Evolutionary conservation across 2,329 filamentous ascomycete species (phyloP).

Genomic region (Penicillium sp.): DNA sequence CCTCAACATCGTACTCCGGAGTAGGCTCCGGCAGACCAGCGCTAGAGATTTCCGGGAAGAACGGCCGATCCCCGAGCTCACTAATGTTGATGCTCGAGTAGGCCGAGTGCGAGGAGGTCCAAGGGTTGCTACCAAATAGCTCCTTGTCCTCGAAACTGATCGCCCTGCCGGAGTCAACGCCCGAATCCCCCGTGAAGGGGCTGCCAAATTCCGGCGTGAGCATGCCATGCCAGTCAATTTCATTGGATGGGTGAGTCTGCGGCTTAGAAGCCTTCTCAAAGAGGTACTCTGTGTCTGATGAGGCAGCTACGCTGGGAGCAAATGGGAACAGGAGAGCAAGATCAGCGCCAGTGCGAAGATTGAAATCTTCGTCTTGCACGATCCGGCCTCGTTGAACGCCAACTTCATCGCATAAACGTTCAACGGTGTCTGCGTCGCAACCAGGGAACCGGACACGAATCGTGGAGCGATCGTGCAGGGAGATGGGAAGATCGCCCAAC

Average conservation of each 20-base stretch:
- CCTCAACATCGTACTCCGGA: slow-evolving; percentile 64
- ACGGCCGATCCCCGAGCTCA: slow-evolving; percentile 47
- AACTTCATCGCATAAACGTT: slow-evolving; percentile 81
- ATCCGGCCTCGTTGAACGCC: slow-evolving; percentile 80
- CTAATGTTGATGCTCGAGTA: slow-evolving; percentile 62
- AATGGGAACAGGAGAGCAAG: slow-evolving; percentile 85
- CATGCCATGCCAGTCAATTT: slow-evolving; percentile 61
- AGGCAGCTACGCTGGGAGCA: slow-evolving; percentile 62
- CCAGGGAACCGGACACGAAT: slow-evolving; percentile 88
- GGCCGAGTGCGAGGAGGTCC: slow-evolving; percentile 55
- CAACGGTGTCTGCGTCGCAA: slow-evolving; percentile 79
- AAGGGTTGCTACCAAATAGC: slow-evolving; percentile 54
- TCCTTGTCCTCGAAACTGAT: slow-evolving; percentile 46
- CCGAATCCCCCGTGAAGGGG: slow-evolving; percentile 28
- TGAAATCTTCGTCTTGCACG: slow-evolving; percentile 76
- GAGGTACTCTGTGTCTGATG: slow-evolving; percentile 48
- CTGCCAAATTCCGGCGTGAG: slow-evolving; percentile 46
- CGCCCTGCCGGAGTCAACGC: slow-evolving; percentile 30
- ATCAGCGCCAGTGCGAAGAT: slow-evolving; percentile 65
- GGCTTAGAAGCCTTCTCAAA: slow-evolving; percentile 42
- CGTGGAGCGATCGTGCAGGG: slow-evolving; percentile 66
- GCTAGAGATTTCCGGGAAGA: slow-evolving; percentile 45
- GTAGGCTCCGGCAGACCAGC: slow-evolving; percentile 32
- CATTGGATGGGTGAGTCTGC: slow-evolving; percentile 37
- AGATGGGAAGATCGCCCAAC: slow-evolving; percentile 81